Conservation (phyloP, 345 rosid species). For the Rhodamnia rubescens region DNA sequence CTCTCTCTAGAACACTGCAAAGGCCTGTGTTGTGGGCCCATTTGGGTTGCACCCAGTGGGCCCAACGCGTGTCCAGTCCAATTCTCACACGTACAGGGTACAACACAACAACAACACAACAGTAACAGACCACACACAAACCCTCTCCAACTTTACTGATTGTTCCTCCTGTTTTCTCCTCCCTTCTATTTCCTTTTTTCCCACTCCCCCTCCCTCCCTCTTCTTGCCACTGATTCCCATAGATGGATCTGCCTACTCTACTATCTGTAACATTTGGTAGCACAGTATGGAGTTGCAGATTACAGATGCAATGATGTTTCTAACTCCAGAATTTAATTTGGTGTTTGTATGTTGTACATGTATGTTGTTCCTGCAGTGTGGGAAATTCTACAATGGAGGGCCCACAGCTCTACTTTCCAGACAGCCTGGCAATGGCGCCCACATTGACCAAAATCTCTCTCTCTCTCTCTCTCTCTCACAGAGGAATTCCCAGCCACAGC, state of each 20-base stretch:
- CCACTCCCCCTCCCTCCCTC: not conserved
- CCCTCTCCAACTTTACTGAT: not conserved
- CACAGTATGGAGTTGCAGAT: not conserved
- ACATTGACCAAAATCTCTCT: constrained; percentile 6
- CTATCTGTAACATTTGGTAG: not conserved
- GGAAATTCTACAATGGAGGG: constrained; percentile 17
- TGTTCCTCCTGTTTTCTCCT: not conserved
- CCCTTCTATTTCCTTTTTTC: not conserved
- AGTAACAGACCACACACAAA: not conserved
- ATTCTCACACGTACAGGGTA: not conserved
- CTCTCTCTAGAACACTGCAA: not conserved
- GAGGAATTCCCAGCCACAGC: not conserved
- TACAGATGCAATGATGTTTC: not conserved
- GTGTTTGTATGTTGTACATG: not conserved
- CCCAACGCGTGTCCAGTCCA: not conserved
- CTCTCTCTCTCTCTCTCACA: not conserved
- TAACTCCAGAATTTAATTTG: not conserved
- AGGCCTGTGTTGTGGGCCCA: not conserved
- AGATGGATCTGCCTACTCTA: not conserved
- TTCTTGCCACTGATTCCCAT: not conserved
- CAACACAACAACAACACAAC: not conserved
- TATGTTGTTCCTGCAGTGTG: constrained; percentile 15
- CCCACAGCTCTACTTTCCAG: not conserved
- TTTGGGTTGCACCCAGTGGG: not conserved
- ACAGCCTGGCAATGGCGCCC: constrained; percentile 35